phyloP scores from a whole-genome alignment of 306 rosid genomes.

The Psophocarpus tetragonolobus region DNA sequence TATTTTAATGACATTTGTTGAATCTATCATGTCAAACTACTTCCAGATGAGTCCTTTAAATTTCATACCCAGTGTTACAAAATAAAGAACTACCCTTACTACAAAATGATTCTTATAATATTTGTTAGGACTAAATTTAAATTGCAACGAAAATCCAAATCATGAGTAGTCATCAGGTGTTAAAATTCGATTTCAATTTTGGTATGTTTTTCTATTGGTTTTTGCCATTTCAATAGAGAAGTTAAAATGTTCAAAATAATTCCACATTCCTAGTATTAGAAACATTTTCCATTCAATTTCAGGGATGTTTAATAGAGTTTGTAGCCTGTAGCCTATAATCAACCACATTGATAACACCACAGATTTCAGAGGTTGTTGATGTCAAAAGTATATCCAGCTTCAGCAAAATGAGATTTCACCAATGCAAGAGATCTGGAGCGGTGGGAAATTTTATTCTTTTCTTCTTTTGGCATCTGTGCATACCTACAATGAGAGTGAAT shows the following conservation, averaged over 20 bases:
- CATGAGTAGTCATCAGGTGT: too few species aligned
- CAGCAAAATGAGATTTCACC: conserved; percentile 89
- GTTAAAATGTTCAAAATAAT: neutral
- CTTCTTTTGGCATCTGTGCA: conserved; percentile 95
- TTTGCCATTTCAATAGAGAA: neutral
- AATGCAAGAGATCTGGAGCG: conserved; percentile 74
- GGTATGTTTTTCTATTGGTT: neutral
- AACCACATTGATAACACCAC: neutral
- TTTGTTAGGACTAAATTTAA: too few species aligned
- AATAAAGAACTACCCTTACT: too few species aligned
- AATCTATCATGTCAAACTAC: too few species aligned
- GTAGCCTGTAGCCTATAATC: neutral
- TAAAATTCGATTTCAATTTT: too few species aligned
- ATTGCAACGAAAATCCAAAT: too few species aligned
- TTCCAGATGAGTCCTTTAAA: too few species aligned
- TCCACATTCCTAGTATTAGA: neutral
- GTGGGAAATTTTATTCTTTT: conserved; percentile 89
- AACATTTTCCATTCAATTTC: neutral
- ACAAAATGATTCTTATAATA: too few species aligned
- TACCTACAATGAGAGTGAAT: conserved; percentile 48
- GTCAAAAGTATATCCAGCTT: conserved; percentile 66
- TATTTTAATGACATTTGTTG: too few species aligned
- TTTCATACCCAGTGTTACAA: too few species aligned
- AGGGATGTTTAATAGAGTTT: neutral
- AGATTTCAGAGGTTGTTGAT: conserved; percentile 35